These are phyloP conservation scores for Naematelia encephala DNA, from an alignment of 768 basidiomycete genomes.

Conservation along the genomic window DNA sequence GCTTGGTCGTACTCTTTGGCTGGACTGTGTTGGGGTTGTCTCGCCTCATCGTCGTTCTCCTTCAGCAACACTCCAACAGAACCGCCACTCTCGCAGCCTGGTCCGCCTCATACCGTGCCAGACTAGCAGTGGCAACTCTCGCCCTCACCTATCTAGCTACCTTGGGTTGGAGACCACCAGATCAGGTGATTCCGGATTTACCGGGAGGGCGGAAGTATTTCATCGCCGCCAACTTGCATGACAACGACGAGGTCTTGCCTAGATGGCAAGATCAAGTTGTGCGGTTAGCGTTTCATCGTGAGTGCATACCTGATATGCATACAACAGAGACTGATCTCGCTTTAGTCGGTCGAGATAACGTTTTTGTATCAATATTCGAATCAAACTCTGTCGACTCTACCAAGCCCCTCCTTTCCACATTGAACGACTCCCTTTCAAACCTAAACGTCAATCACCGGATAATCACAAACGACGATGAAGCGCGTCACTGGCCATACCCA, in stretches of 20 bases:
- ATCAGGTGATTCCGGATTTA: conserved; percentile 2
- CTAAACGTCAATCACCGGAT: conserved; percentile 48
- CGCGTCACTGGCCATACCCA: conserved; percentile 28
- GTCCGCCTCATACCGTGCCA: background rate
- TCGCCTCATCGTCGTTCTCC: background rate
- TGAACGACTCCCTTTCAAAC: conserved; percentile 36
- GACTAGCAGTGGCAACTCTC: conserved; percentile 1
- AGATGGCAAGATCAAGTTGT: conserved; percentile 52
- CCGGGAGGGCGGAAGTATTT: conserved; percentile 17
- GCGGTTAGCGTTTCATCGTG: conserved; percentile 16
- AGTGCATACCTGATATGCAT: background rate
- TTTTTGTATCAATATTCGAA: conserved; percentile 55
- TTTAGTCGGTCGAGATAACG: conserved; percentile 53
- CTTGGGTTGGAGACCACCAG: conserved; percentile 8
- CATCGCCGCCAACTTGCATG: conserved; percentile 54
- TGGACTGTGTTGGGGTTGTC: conserved; percentile 13
- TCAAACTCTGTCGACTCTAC: conserved; percentile 51
- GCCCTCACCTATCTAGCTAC: conserved; percentile 2
- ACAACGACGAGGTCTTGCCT: conserved; percentile 52
- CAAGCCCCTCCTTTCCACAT: conserved; percentile 44
- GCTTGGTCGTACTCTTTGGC: background rate
- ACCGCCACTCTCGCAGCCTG: background rate
- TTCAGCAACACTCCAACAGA: background rate
- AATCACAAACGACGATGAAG: conserved; percentile 41
- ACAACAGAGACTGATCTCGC: background rate